These are phyloP conservation scores for Luvunga scandens DNA, from an alignment of 345 rosid species.

Conservation along the genomic window DNA sequence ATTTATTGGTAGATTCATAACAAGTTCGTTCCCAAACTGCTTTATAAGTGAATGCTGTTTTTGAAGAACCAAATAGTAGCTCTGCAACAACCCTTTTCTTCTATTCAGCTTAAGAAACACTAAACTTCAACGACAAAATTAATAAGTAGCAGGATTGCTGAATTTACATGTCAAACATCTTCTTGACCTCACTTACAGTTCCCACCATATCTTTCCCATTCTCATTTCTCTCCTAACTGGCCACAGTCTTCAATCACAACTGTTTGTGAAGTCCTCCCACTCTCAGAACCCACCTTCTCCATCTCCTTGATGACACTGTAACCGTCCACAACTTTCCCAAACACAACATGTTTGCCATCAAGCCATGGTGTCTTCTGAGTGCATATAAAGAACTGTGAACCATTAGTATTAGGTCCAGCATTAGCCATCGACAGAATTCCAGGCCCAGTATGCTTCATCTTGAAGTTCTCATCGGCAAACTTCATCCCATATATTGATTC, in stretches of 20 bases:
- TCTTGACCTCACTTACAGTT: not conserved
- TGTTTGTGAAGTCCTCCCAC: slow-evolving; percentile 40
- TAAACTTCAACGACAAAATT: not conserved
- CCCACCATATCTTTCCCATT: not conserved
- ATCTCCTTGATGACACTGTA: slow-evolving; percentile 60
- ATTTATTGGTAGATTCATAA: not conserved
- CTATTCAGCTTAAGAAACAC: not conserved
- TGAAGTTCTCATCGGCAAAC: slow-evolving; percentile 83
- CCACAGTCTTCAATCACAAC: slow-evolving; percentile 79
- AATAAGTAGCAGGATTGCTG: not conserved
- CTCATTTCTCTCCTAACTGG: slow-evolving; percentile 45
- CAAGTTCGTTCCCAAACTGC: not conserved
- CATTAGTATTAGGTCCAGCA: slow-evolving; percentile 67
- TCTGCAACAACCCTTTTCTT: not conserved
- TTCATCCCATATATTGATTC: slow-evolving; percentile 73
- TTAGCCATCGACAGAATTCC: slow-evolving; percentile 85
- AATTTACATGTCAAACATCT: not conserved
- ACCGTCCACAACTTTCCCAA: slow-evolving; percentile 86
- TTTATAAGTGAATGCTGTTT: not conserved
- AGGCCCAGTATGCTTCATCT: slow-evolving; percentile 62
- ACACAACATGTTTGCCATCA: slow-evolving; percentile 85
- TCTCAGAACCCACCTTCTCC: slow-evolving; percentile 64
- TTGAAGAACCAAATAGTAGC: not conserved
- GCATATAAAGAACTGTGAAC: slow-evolving; percentile 93
- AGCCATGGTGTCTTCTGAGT: slow-evolving; percentile 75